Evolutionary conservation across 768 basidiomycete genomes (phyloP), one percentile per base, ranked within the genome.

Genomic region (Termitomyces eurrhizus): DNA sequence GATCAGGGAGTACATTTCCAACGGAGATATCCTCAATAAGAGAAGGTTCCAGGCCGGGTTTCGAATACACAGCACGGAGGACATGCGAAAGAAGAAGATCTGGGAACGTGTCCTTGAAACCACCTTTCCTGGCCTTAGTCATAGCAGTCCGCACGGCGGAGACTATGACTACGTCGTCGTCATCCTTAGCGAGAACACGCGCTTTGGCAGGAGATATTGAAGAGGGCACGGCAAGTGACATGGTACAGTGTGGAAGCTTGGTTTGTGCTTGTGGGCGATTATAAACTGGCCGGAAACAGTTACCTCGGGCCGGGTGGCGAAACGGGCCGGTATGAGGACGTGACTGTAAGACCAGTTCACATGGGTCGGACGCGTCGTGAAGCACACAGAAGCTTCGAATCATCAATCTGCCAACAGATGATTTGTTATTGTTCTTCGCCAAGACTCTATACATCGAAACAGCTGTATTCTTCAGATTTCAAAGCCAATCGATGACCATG

Each of bases 111-210:
- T 95, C 92, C 74, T 93, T 93, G 82, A 94, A 95, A 18, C 90
- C 92, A 56, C 94, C 94, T 71, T 93, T 95, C 70, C 80, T 86
- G 33, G 84, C 85, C 83, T 94, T 96, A 26, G 95, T 97, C 58
- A 96, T 81, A 26, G 97, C 92, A 52, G 95, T 93, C 62, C 97
- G 87, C 49, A 93, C 83, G 21, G 95, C 95, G 16, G 86, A 78
- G 66, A 93, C 86, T 70, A 98, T 90, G 63, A 98, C 96, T 18
- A 98, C 89, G 73, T 96, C 94, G 70, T 92, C 81, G 64, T 90
- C 89, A 68, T 83, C 76, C 78, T 92, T 89, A 67, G 83, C 77
- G 51, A 93, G 82, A 29, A 93, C 67, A 63, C 78, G 78, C 29
- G 85, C 77, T 70, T 84, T 90, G 58, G 79, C 79, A 57, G 75